Evolutionary conservation across 163 green algal species (phyloP).

Genomic region (Volvox carteri): DNA sequence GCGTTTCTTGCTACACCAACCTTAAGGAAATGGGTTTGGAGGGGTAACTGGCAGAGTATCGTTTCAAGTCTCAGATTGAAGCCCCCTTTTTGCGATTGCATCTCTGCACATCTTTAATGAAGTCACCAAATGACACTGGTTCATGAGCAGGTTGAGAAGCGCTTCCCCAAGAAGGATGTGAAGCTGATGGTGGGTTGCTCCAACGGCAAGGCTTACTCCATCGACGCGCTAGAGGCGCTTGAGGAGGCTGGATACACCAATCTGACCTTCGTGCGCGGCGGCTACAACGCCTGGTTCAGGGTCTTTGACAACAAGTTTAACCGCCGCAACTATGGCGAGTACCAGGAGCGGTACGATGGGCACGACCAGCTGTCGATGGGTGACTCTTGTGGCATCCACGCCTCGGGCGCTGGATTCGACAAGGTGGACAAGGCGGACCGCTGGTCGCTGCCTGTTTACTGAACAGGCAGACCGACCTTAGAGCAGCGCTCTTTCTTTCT

Average conservation of each 20-base stretch:
- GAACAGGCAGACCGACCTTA: background rate
- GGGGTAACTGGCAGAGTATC: no score
- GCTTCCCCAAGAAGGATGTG: slow-evolving; percentile 83
- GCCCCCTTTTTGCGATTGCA: no score
- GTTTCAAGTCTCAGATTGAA: no score
- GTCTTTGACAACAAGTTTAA: slow-evolving; percentile 85
- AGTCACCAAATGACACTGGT: no score
- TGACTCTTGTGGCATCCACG: slow-evolving; percentile 83
- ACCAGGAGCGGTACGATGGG: slow-evolving; percentile 80
- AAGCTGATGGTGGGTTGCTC: slow-evolving; percentile 88
- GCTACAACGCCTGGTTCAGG: slow-evolving; percentile 88
- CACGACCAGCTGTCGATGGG: slow-evolving; percentile 47
- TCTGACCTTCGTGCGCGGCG: slow-evolving; percentile 85
- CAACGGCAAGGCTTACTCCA: slow-evolving; percentile 85
- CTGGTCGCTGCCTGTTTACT: slow-evolving; percentile 67
- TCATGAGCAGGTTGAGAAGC: slow-evolving; percentile 83
- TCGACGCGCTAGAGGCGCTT: slow-evolving; percentile 86
- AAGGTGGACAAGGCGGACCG: slow-evolving; percentile 74
- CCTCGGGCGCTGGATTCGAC: slow-evolving; percentile 73
- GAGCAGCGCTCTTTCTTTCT: no score
- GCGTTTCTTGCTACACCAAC: no score
- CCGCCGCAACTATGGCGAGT: slow-evolving; percentile 79
- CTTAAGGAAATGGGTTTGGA: no score
- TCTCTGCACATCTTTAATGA: no score
- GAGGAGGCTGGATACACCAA: slow-evolving; percentile 91